Base-by-base conservation (phyloP, 441 rosid genomes). In the Corymbia citriodora region DNA sequence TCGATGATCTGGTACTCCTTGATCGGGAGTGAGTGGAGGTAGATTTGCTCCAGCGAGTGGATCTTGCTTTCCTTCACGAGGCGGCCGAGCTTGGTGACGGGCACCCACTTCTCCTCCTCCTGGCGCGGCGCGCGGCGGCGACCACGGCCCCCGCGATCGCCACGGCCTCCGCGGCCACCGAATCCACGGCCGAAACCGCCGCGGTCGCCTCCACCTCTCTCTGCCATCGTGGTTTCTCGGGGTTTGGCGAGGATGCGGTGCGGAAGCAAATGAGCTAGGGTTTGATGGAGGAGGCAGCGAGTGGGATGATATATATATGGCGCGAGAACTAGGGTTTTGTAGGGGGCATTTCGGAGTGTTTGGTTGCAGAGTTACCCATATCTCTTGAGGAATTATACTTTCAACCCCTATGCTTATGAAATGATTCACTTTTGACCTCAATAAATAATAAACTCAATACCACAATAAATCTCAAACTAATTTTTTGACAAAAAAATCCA, bases 1-100 rank as follows among this genome's bases (percentile, higher is more conserved):
- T 97, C 99, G 4, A 97, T 55, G 90, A 98, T 97, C 92, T 98
- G 98, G 53, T 95, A 92, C 95, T 96, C 99, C 92, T 98, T 98
- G 93, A 98, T 94, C 0, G 99, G 99, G 31, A 98, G 96, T 0
- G 99, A 97, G 87, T 97, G 99, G 23, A 97, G 97, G 89, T 98
- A 97, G 93, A 98, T 97, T 91, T 98, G 96, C 92, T 97, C 98
- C 1, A 97, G 87, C 86, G 94, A 91, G 14, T 79, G 89, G 95
- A 97, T 96, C 55, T 94, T 93, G 0, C 94, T 95, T 0, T 89
- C 94, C 29, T 87, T 91, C 19, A 97, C 99, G 57, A 97, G 93
- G 59, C 99, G 99, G 53, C 98, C 98, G 5, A 97, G 96, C 92
- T 97, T 97, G 17, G 99, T 97, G 40, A 96, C 97, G 6, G 99